A percentile compares a stretch with the other conserved stretches of the same genome.
These are phyloP conservation scores for Russula lepida DNA, from an alignment of 768 basidiomycete genomes.

Conservation along the genomic window DNA sequence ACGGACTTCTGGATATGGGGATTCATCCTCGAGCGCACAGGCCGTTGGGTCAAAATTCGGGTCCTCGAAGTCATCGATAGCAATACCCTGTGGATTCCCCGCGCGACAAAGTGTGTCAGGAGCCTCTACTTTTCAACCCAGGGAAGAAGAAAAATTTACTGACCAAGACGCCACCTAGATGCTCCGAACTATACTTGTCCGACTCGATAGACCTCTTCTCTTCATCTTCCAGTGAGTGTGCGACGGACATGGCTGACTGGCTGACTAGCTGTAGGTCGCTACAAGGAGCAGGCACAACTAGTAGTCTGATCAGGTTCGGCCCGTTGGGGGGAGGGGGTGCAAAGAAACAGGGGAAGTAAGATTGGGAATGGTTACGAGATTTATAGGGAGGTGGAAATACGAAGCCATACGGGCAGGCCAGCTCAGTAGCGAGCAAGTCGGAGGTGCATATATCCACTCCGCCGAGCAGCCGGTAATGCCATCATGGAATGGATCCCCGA, in stretches of 20 bases:
- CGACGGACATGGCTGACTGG: slow-evolving; percentile 18
- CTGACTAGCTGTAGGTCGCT: not conserved
- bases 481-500: no score
- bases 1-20: slow-evolving; percentile 47
- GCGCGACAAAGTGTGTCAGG: no score
- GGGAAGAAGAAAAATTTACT: not conserved
- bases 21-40: slow-evolving; percentile 35
- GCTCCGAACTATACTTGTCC: slow-evolving; percentile 12
- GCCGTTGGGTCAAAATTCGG: slow-evolving; percentile 30
- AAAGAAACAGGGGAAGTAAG: not conserved
- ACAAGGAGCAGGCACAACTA: not conserved
- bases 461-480: no score
- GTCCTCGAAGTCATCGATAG: slow-evolving; percentile 27
- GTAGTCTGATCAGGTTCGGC: not conserved
- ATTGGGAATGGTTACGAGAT: not conserved
- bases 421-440: not conserved
- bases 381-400: not conserved
- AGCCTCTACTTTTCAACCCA: not conserved
- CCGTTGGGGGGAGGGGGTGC: not conserved
- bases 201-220: slow-evolving; percentile 22
- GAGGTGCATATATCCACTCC: no score
- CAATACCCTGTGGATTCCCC: not conserved
- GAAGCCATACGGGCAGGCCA: not conserved
- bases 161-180: not conserved
- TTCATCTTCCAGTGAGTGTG: slow-evolving; percentile 1